Evolutionary conservation across 2,329 filamentous ascomycete genomes (phyloP).

Genomic region (Phyllosticta capitalensis): DNA sequence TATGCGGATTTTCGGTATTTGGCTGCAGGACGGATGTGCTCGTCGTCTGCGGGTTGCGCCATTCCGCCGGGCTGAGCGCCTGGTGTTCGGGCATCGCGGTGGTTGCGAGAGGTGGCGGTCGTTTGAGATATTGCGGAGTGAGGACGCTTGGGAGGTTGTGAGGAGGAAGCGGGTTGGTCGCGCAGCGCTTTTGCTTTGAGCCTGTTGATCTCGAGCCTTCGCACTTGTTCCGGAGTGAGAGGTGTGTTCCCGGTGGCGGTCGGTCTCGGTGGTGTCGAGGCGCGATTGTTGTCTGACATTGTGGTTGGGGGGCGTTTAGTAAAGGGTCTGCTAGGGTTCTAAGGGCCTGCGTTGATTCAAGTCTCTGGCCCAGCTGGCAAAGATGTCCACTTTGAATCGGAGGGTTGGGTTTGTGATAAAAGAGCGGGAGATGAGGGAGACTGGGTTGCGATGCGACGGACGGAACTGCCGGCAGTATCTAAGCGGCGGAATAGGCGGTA

Average conservation of each 20-base stretch:
- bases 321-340: neutral
- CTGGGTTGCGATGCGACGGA: no score
- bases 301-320: neutral
- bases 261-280: slow-evolving; percentile 39
- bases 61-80: slow-evolving; percentile 27
- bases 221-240: slow-evolving; percentile 52
- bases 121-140: slow-evolving; percentile 51
- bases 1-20: slow-evolving; percentile 74
- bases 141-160: slow-evolving; percentile 50
- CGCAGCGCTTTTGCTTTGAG: slow-evolving; percentile 82
- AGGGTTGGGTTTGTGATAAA: no score
- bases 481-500: no score
- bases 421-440: no score
- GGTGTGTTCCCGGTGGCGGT: slow-evolving; percentile 34
- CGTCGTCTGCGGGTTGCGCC: slow-evolving; percentile 23
- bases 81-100: slow-evolving; percentile 56
- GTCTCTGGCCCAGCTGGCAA: no score
- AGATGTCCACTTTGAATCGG: no score
- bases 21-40: slow-evolving; percentile 57
- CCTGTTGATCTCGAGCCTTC: slow-evolving; percentile 67
- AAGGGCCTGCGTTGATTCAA: no score
- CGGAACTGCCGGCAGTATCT: no score
- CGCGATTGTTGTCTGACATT: slow-evolving; percentile 18
- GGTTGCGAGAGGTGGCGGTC: slow-evolving; percentile 43
- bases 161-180: slow-evolving; percentile 40